phyloP scores from a whole-genome alignment of 2,329 filamentous ascomycete species.

The Bipolaris oryzae region DNA sequence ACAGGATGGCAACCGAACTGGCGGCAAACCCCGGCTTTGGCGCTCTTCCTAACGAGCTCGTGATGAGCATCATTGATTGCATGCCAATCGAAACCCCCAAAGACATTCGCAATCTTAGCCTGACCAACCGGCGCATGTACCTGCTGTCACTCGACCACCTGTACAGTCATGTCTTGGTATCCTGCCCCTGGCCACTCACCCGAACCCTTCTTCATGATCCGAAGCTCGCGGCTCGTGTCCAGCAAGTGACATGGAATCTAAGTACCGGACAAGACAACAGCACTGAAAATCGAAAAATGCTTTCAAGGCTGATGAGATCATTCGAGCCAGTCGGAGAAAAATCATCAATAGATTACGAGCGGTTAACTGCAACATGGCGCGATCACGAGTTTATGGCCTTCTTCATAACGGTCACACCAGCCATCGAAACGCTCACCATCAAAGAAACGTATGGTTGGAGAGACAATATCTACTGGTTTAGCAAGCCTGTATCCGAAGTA shows the following conservation, averaged over 20 bases:
- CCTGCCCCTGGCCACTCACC: slow-evolving; percentile 8
- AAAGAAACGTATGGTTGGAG: slow-evolving; percentile 5
- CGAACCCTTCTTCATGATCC: slow-evolving; percentile 3
- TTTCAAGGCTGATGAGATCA: neutral
- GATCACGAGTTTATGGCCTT: slow-evolving; percentile 5
- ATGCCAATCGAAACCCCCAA: slow-evolving; percentile 4
- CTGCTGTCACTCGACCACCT: slow-evolving; percentile 8
- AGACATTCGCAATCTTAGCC: slow-evolving; percentile 7
- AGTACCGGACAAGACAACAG: neutral
- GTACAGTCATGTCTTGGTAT: slow-evolving; percentile 3
- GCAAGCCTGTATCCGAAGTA: neutral
- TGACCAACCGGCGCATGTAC: slow-evolving; percentile 11
- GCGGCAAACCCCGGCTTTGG: neutral
- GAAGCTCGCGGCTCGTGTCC: slow-evolving; percentile 2
- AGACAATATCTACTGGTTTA: slow-evolving; percentile 7
- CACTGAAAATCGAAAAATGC: neutral
- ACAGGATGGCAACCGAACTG: slow-evolving; percentile 2
- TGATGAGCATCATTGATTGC: slow-evolving; percentile 10
- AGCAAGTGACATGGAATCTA: slow-evolving; percentile 7
- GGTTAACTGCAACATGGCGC: neutral
- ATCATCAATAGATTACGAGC: neutral
- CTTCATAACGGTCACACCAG: slow-evolving; percentile 6
- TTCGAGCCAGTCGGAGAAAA: neutral
- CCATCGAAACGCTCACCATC: slow-evolving; percentile 4
- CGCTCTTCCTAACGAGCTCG: slow-evolving; percentile 10